Percentiles rank a stretch among this genome's conserved stretches.
These are phyloP conservation scores for Hymenoscyphus occultus DNA, from an alignment of 2,329 filamentous ascomycete species.

Conservation along the genomic window DNA sequence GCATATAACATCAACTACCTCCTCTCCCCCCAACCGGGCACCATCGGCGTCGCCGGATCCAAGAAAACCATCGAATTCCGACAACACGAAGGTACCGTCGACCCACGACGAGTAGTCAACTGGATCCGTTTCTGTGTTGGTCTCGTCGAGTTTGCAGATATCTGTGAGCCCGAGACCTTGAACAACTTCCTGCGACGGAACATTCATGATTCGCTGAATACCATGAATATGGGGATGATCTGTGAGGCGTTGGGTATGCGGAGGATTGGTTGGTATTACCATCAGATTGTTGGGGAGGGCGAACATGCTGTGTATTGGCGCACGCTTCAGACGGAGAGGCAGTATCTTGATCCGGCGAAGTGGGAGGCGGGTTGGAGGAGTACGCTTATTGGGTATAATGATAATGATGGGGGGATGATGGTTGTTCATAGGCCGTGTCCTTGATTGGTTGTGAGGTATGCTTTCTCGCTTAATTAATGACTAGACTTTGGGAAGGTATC, in stretches of 20 bases:
- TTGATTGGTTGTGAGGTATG: neutral
- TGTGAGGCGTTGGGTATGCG: neutral
- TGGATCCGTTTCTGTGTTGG: too few species aligned
- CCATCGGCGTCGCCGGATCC: neutral
- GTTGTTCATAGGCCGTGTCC: neutral
- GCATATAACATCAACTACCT: neutral
- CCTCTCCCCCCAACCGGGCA: neutral
- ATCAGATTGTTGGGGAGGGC: neutral
- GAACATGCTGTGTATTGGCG: neutral
- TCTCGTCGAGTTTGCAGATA: too few species aligned
- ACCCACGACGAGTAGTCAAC: too few species aligned
- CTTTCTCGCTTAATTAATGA: neutral
- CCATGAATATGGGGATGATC: conserved; percentile 2
- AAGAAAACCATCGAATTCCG: conserved; percentile 24
- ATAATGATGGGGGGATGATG: neutral
- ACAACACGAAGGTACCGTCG: conserved; percentile 22
- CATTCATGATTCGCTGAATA: neutral
- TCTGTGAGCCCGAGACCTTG: too few species aligned
- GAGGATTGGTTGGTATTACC: conserved; percentile 1
- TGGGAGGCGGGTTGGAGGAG: neutral
- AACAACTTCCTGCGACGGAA: neutral
- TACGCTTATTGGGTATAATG: neutral
- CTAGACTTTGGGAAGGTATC: neutral
- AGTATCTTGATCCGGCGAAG: neutral
- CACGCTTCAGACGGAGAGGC: neutral